These are phyloP conservation scores for Phialocephala subalpina DNA, from an alignment of 2,329 filamentous ascomycete genomes.

Conservation along the genomic window DNA sequence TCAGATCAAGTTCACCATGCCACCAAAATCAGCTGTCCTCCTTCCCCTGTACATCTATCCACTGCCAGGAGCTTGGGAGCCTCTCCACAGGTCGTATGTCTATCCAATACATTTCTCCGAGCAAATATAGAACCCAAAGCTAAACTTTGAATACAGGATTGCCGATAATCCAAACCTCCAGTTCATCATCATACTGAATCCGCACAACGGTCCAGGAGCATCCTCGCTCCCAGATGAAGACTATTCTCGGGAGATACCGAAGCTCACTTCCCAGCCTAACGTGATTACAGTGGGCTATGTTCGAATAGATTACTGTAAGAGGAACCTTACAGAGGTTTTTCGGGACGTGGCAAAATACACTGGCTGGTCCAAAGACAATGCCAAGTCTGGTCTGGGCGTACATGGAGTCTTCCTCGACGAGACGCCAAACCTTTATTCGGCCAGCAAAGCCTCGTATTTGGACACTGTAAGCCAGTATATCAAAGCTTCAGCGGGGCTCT, in stretches of 20 bases:
- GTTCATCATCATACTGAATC: constrained; percentile 26
- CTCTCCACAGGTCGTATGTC: constrained; percentile 29
- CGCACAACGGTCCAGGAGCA: constrained; percentile 20
- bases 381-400: constrained; percentile 20
- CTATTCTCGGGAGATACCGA: constrained; percentile 18
- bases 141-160: constrained; percentile 12
- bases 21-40: constrained; percentile 29
- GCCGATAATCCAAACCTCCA: constrained; percentile 14
- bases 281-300: constrained; percentile 20
- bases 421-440: constrained; percentile 24
- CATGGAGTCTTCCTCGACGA: constrained; percentile 34
- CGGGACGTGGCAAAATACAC: constrained; percentile 27
- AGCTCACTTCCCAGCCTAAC: constrained; percentile 16
- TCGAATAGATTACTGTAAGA: constrained; percentile 17
- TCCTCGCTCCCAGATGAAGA: constrained; percentile 14
- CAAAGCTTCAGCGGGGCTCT: constrained; percentile 20
- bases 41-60: constrained; percentile 38
- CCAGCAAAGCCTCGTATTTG: constrained; percentile 18
- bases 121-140: not conserved
- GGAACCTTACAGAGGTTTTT: constrained; percentile 17
- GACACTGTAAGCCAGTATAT: constrained; percentile 18
- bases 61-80: constrained; percentile 31
- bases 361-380: constrained; percentile 20
- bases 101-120: too few relatives aligned
- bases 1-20: not conserved